Evolutionary conservation across 345 rosid genomes (phyloP), one percentile per base, ranked within the genome.

Genomic region (Pistacia integerrima): DNA sequence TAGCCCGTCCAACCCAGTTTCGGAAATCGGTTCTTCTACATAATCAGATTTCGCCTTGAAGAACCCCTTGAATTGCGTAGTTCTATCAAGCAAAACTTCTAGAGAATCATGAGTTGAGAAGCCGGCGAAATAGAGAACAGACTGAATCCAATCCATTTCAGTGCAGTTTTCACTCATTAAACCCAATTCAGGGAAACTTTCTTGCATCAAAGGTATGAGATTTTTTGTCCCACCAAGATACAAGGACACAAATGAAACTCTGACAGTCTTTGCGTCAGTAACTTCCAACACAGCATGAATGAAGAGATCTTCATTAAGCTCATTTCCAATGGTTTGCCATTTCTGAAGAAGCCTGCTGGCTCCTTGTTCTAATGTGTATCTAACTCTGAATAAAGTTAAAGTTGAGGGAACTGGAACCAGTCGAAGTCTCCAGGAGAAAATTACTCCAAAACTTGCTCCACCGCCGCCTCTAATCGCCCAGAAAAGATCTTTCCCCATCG

Each of bases 1-100:
- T 3, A 86, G 18, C 9, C 59, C 56, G 58, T 81, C 78, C 46
- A 87, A 12, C 5, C 76, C 88, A 0, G 16, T 41, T 77, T 88
- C 82, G 0, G 91, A 70, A 22, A 89, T 83, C 4, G 86, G 84
- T 13, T 80, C 71, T 48, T 80, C 76, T 13, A 87, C 84, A 64
- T 80, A 88, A 72, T 91, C 93, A 1, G 92, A 90, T 79, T 87
- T 87, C 33, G 79, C 79, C 79, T 91, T 89, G 78, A 82, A 75
- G 54, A 74, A 83, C 3, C 60, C 66, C 0, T 73, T 76, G 2
- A 82, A 63, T 14, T 67, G 75, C 0, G 84, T 78, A 12, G 55
- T 55, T 1, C 90, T 78, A 6, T 82, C 77, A 1, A 84, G 84
- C 66, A 91, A 52, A 59, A 70, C 80, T 57, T 85, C 72, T 65